These are phyloP conservation scores for Didymellaceae sp. DNA, from an alignment of 2,329 filamentous ascomycete genomes.

Conservation along the genomic window DNA sequence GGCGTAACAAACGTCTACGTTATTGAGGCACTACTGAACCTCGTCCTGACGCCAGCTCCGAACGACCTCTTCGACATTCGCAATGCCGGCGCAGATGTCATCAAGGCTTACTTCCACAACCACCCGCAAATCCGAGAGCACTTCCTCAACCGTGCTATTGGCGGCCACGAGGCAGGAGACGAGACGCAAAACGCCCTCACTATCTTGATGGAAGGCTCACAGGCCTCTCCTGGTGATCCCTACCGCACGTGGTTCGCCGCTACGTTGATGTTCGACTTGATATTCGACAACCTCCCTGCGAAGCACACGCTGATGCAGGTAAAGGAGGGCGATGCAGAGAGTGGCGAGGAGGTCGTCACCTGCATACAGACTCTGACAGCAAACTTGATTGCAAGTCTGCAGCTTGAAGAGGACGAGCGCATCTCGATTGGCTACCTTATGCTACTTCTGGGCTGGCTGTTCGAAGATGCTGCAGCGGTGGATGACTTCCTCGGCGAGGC, in stretches of 20 bases:
- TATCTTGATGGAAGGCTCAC: conserved; percentile 73
- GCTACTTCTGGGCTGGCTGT: conserved; percentile 87
- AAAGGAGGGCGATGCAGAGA: conserved; percentile 85
- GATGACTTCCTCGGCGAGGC: conserved; percentile 93
- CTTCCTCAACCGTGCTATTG: conserved; percentile 86
- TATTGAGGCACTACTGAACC: conserved; percentile 88
- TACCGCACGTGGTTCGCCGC: conserved; percentile 91
- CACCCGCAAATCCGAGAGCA: conserved; percentile 83
- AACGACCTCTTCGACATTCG: conserved; percentile 77
- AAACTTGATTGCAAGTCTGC: conserved; percentile 81
- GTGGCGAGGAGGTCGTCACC: conserved; percentile 92
- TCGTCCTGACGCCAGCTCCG: conserved; percentile 73
- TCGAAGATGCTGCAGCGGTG: conserved; percentile 87
- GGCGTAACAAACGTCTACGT: conserved; percentile 76
- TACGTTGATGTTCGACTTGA: conserved; percentile 82
- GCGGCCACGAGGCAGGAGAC: conserved; percentile 80
- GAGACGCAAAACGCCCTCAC: conserved; percentile 89
- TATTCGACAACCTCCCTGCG: conserved; percentile 79
- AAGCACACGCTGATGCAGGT: conserved; percentile 82
- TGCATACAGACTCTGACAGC: conserved; percentile 87
- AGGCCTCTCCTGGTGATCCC: conserved; percentile 71
- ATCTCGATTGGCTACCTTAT: conserved; percentile 86
- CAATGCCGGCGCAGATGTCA: conserved; percentile 83
- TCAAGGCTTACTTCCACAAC: conserved; percentile 89
- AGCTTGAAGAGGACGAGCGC: conserved; percentile 77